A percentile compares a stretch with the other conserved stretches of the same genome.
Conservation (phyloP, 2,329 filamentous ascomycete species). For the Ciborinia camelliae region DNA sequence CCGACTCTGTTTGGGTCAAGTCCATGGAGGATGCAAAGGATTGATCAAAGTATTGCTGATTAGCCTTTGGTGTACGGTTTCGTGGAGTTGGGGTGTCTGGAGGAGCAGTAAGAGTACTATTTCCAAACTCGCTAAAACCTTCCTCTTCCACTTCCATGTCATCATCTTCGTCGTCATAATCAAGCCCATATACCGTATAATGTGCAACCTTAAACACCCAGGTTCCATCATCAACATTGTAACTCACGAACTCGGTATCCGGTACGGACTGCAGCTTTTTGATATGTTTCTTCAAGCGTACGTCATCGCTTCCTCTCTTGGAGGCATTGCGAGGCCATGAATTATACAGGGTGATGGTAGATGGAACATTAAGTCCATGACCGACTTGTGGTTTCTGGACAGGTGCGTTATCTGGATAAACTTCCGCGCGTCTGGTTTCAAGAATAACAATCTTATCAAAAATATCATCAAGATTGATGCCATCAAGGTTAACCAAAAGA, state of each 20-base stretch:
- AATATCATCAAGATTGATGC: conserved; percentile 75
- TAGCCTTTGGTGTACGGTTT: conserved; percentile 27
- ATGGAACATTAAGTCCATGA: conserved; percentile 87
- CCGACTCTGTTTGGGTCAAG: conserved; percentile 35
- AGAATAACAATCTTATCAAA: conserved; percentile 74
- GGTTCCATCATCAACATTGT: conserved; percentile 73
- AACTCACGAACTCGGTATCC: conserved; percentile 78
- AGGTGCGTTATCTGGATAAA: conserved; percentile 62
- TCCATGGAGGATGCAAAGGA: conserved; percentile 41
- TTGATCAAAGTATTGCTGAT: conserved; percentile 27
- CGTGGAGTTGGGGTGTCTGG: conserved; percentile 44
- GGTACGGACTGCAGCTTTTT: conserved; percentile 73
- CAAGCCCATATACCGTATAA: conserved; percentile 91
- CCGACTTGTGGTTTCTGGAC: conserved; percentile 78
- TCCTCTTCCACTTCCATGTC: conserved; percentile 59
- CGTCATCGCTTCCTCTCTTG: conserved; percentile 59
- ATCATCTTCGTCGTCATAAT: conserved; percentile 67
- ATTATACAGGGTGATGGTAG: conserved; percentile 82
- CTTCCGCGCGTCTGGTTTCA: conserved; percentile 75
- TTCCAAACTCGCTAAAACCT: conserved; percentile 43
- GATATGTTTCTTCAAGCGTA: conserved; percentile 75
- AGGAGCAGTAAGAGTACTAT: conserved; percentile 49
- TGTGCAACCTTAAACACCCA: conserved; percentile 96
- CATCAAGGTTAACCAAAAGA: conserved; percentile 76
- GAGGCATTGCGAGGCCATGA: conserved; percentile 79